phyloP scores from a whole-genome alignment of 805 yeast species.

The Yarrowia bubula region DNA sequence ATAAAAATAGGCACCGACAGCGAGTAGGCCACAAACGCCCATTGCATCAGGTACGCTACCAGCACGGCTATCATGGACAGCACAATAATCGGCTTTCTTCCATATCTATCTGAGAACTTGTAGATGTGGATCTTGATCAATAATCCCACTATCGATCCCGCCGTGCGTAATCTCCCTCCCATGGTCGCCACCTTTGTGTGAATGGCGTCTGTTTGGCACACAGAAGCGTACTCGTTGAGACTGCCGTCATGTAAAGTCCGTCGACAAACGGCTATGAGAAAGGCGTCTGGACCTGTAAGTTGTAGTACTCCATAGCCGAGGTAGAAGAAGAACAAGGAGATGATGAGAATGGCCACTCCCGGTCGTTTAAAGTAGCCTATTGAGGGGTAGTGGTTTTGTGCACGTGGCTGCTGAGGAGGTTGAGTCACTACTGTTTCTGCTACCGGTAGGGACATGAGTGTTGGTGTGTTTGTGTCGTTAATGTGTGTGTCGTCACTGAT shows the following conservation, averaged over 20 bases:
- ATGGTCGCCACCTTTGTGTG: not conserved
- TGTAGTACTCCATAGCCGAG: constrained; percentile 12
- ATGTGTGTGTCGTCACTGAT: too few species aligned
- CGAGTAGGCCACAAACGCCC: not conserved
- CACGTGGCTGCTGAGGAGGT: not conserved
- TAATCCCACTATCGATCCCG: not conserved
- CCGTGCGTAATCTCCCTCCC: not conserved
- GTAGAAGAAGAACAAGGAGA: constrained; percentile 7
- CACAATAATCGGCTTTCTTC: constrained; percentile 2
- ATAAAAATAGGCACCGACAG: not conserved
- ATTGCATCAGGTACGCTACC: not conserved
- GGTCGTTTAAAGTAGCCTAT: constrained; percentile 5
- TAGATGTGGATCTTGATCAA: not conserved
- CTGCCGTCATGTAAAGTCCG: not conserved
- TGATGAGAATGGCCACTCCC: constrained; percentile 3
- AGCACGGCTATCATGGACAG: not conserved
- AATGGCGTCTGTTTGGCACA: constrained; percentile 5
- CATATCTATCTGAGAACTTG: constrained; percentile 4
- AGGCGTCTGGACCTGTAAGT: not conserved
- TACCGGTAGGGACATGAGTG: too few species aligned
- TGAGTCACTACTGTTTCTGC: not conserved
- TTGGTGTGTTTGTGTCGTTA: too few species aligned
- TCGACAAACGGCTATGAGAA: constrained; percentile 11
- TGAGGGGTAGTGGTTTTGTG: not conserved
- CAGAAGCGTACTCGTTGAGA: not conserved